Conservation (phyloP, 2,329 filamentous ascomycete species). For the Lizonia empirigonia region DNA sequence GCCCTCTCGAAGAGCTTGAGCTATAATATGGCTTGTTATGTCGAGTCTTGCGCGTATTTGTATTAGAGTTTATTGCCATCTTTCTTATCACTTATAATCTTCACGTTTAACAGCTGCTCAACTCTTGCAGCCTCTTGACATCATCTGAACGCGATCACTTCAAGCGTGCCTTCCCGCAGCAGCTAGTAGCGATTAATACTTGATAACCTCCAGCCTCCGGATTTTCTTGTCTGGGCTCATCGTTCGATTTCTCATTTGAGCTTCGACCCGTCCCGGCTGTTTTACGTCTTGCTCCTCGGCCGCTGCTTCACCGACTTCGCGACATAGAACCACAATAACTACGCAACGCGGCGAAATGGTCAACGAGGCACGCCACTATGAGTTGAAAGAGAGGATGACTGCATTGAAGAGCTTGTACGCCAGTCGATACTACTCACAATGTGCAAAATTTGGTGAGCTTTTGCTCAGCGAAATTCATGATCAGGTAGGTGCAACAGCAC, state of each 20-base stretch:
- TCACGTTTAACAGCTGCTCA: conserved; percentile 1
- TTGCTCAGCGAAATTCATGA: conserved; percentile 29
- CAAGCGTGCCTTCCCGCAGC: conserved; percentile 3
- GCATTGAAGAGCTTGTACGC: conserved; percentile 41
- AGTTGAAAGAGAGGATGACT: conserved; percentile 33
- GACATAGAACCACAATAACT: not conserved
- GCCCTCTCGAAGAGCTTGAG: conserved; percentile 8
- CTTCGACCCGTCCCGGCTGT: not conserved
- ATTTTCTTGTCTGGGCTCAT: conserved; percentile 6
- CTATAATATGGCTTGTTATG: conserved; percentile 24
- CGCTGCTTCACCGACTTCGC: not conserved
- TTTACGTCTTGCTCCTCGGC: not conserved
- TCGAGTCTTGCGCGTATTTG: conserved; percentile 10
- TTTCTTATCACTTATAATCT: conserved; percentile 4
- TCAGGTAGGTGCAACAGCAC: conserved; percentile 23
- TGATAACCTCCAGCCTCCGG: conserved; percentile 13
- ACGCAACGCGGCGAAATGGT: not conserved
- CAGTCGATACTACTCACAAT: conserved; percentile 46
- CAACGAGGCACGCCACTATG: conserved; percentile 20
- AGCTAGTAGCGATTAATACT: conserved; percentile 13
- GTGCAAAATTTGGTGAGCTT: conserved; percentile 35
- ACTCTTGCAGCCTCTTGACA: conserved; percentile 10
- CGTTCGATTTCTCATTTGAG: not conserved
- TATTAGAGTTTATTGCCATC: conserved; percentile 10
- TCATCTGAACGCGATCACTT: conserved; percentile 6